Evolutionary conservation across 495 filamentous ascomycete species (phyloP), one percentile per base, ranked within the genome.

Genomic region (Hypoxylon lienhwacheense): DNA sequence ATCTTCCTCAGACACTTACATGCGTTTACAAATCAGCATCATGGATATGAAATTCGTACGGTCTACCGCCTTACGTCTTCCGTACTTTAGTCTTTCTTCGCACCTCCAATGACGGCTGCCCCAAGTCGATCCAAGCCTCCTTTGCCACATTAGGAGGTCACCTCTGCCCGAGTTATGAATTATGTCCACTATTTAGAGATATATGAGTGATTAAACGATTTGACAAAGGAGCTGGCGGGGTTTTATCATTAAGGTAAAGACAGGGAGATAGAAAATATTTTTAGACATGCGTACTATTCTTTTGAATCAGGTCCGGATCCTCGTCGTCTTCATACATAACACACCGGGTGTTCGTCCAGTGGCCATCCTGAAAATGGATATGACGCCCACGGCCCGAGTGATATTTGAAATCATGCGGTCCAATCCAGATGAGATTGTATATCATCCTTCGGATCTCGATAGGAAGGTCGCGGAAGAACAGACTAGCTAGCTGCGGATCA

Each of bases 361-460:
- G 65, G 19, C 65, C 65, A 17, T 65, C 19, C 34, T 61, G 51
- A 26, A 67, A 67, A 41, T 67, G 58, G 11, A 67, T 29, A 47
- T 67, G 65, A 6, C 65, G 52, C 7, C 65, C 62, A 19, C 50
- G 42, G 7, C 26, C 15, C 4, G 47, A 31, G 20, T 67, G 62
- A 31, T 67, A 67, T 32, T 55, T 57, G 52, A 65, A 37, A 28
- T 65, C 65, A 26, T 60, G 53, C 12, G 36, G 35, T 1, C 53
- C 59, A 7, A 17, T 7, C 65, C 65, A 67, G 12, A 61, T 53
- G 35, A 67, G 50, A 12, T 50, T 42, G 26, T 70, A 70, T 46
- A 70, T 62, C 59, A 70, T 68, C 36, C 51, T 65, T 11, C 67
- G 51, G 3, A 70, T 64, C 44, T 69, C 67, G 1, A 55, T 33